Percentiles rank a stretch among this genome's conserved stretches.
phyloP scores from a whole-genome alignment of 805 yeast species.

The Saccharomycopsis olivae region DNA sequence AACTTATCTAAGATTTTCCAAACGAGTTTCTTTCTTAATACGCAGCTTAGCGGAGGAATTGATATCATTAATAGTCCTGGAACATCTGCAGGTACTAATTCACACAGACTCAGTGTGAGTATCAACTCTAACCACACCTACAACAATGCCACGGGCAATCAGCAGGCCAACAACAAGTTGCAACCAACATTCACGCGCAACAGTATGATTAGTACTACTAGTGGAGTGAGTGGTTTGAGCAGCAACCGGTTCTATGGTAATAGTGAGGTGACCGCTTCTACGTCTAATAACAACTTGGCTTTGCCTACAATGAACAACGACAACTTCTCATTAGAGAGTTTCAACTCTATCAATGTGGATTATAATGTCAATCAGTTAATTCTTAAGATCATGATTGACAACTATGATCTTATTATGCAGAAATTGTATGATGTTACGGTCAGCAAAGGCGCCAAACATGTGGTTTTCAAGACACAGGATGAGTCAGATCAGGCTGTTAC shows the following conservation, averaged over 20 bases:
- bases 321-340: constrained; percentile 17
- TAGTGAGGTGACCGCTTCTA: constrained; percentile 1
- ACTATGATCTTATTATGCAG: constrained; percentile 11
- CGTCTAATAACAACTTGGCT: constrained; percentile 1
- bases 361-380: constrained; percentile 16
- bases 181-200: constrained; percentile 9
- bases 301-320: neutral
- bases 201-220: constrained; percentile 11
- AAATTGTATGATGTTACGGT: neutral
- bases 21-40: constrained; percentile 24
- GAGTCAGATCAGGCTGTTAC: neutral
- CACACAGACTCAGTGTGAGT: constrained; percentile 8
- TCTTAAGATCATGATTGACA: constrained; percentile 15
- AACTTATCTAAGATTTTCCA: constrained; percentile 31
- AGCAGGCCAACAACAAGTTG: neutral
- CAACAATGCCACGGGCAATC: no score
- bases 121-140: constrained; percentile 7
- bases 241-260: constrained; percentile 1
- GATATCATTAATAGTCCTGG: constrained; percentile 2
- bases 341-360: constrained; percentile 14
- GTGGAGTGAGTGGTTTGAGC: constrained; percentile 10
- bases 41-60: constrained; percentile 5
- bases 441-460: neutral
- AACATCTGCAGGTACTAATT: neutral
- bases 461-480: neutral